Evolutionary conservation across 2,329 filamentous ascomycete genomes (phyloP).

Genomic region (Microdochium bolleyi): DNA sequence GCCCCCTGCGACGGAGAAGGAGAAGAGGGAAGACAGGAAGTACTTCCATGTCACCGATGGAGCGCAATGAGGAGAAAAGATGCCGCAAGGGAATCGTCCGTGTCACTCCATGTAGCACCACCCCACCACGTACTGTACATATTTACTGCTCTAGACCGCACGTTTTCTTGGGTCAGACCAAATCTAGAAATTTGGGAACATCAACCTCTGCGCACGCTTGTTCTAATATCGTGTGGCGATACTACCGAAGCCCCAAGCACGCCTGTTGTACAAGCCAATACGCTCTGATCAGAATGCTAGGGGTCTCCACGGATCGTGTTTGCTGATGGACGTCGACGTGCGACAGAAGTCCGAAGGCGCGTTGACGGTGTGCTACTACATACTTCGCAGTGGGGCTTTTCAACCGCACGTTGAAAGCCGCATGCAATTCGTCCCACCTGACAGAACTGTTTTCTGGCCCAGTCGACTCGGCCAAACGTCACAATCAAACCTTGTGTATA

Average conservation of each 20-base stretch:
- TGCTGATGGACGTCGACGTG: too few species aligned
- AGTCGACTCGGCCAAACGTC: neutral
- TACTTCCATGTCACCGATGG: slow-evolving; percentile 87
- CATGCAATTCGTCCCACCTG: neutral
- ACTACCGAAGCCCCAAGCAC: too few species aligned
- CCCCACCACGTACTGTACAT: slow-evolving; percentile 24
- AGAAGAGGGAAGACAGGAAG: slow-evolving; percentile 92
- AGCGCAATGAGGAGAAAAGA: neutral
- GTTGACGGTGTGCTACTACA: too few species aligned
- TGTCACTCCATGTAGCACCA: slow-evolving; percentile 8
- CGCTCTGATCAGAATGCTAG: too few species aligned
- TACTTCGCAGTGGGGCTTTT: too few species aligned
- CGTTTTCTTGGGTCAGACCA: slow-evolving; percentile 14
- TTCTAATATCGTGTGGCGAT: too few species aligned
- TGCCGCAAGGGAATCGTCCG: slow-evolving; percentile 6
- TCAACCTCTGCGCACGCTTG: neutral
- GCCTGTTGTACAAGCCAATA: too few species aligned
- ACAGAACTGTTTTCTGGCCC: neutral
- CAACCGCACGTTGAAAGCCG: neutral
- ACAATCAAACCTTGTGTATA: neutral
- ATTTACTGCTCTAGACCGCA: slow-evolving; percentile 16
- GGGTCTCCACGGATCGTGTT: too few species aligned
- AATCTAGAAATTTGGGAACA: slow-evolving; percentile 5
- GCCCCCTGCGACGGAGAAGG: slow-evolving; percentile 87
- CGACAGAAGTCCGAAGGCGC: too few species aligned